Evolutionary conservation across 2,329 filamentous ascomycete genomes (phyloP).

Genomic region (Microcera coccophila): DNA sequence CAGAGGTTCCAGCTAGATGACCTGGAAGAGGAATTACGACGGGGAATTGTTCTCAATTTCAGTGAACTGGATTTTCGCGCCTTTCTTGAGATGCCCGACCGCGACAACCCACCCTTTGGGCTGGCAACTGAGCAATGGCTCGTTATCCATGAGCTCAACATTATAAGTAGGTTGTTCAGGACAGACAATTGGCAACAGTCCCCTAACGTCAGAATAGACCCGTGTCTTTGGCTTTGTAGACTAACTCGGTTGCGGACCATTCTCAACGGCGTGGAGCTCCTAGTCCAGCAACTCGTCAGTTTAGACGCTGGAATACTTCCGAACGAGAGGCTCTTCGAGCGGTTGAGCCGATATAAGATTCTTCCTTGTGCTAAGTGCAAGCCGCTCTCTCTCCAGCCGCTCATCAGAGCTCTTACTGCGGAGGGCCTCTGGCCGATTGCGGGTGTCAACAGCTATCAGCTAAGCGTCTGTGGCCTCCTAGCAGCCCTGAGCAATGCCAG

Average conservation of each 20-base stretch:
- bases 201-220: constrained; percentile 4
- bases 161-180: too few relatives aligned
- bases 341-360: constrained; percentile 6
- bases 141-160: neutral
- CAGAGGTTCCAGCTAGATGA: constrained; percentile 5
- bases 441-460: constrained; percentile 1
- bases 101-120: neutral
- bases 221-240: constrained; percentile 2
- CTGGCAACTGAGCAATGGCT: constrained; percentile 1
- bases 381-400: neutral
- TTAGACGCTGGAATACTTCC: constrained; percentile 10
- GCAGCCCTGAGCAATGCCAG: constrained; percentile 1
- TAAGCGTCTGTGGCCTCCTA: constrained; percentile 8
- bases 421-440: constrained; percentile 9
- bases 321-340: constrained; percentile 1
- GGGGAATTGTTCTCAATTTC: constrained; percentile 2
- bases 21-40: neutral
- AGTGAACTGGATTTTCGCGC: neutral
- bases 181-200: too few relatives aligned
- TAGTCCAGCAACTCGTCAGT: constrained; percentile 10
- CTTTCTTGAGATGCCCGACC: neutral
- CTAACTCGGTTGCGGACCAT: constrained; percentile 3
- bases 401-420: constrained; percentile 5
- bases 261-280: constrained; percentile 8
- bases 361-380: constrained; percentile 9